Evolutionary conservation across 139 green algal species (phyloP), one percentile per base, ranked within the genome.

Genomic region (Choricystis sp.): DNA sequence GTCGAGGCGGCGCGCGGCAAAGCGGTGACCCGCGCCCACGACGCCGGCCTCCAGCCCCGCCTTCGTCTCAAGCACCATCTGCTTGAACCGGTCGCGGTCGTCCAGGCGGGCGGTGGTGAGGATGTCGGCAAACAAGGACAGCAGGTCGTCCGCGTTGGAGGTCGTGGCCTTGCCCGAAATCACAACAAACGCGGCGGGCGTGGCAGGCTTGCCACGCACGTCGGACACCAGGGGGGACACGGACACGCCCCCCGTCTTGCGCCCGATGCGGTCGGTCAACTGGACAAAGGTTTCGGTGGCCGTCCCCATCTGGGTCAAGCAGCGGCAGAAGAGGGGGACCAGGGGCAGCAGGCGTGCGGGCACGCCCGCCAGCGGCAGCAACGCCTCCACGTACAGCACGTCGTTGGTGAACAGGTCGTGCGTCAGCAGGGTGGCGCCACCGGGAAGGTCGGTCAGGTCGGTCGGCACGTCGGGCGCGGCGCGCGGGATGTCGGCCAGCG

Each of bases 361-460:
- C 49, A 99, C 62, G 1, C 66, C 57, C 0, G 69, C 64, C 65
- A 94, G 66, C 64, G 90, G 78, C 25, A 86, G 71, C 2, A 4
- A 26, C 14, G 56, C 67, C 65, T 98, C 92, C n/a, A 89, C 67
- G 75, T 99, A 99, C 49, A 99, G 75, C 49, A 99, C 83, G 64
- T 96, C 85, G 73, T 98, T 98, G 30, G 93, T 99, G 77, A 98
- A 96, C 23, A 99, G 78, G 69, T 99, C 93, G 74, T 98, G 93
- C 2, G 60, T 73, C 22, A 99, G 81, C 62, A 95, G 49, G 1
- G 81, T 95, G 56, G 84, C 76, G 52, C 81, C 86, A 28, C 71
- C 69, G 22, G 60, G n/a, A 25, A 72, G 40, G 22, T 73, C 29
- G 28, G 62, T 72, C 48, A 83, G 56, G 21, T 67, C 72, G 56